Base-by-base conservation (phyloP, 805 yeast genomes). In the Phaffomyces thermotolerans region DNA sequence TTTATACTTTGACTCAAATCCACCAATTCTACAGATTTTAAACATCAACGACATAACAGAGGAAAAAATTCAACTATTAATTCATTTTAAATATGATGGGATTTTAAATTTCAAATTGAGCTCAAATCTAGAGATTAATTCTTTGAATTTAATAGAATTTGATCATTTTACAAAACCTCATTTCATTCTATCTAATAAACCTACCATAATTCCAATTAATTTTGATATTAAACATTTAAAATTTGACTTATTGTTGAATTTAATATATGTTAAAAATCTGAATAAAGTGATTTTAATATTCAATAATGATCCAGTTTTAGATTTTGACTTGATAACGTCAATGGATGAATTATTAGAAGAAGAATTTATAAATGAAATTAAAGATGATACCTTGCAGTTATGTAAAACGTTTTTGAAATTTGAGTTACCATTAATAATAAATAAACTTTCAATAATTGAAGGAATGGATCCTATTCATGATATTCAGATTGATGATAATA, bases 331-430 rank as follows among this genome's bases (percentile, higher is more conserved):
- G 30, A 39, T 48, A 36, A 58, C 59, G 5, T 48, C 60, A 0
- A 50, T 58, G 14, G 62, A 58, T 44, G 59, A 56, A 36, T 39
- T 58, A 8, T 23, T 57, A 36, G 60, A 58, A 41, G 55, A 56
- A 5, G 58, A 54, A 1, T 31, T 51, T 9, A 49, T 56, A 15
- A 45, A 46, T 9, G 41, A 48, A 13, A 43, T 58, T 22, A 56
- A 54, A 40, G 17, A 18, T 4, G 60, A 58, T 31, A 42, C 56
- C 2, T 34, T 57, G 33, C 22, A 33, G 4, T 41, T 57, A 48
- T 51, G 53, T 12, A 38, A 41, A 2, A 54, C 46, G 25, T 41
- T 48, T 14, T 20, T 58, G 8, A 54, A 55, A 27, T 49, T 49
- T 30, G 62, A 58, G 14, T 34, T 58, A 20, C 62, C 60, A 6